These are phyloP conservation scores for Raphanus hybrid DNA, from an alignment of 441 rosid species.

Conservation along the genomic window DNA sequence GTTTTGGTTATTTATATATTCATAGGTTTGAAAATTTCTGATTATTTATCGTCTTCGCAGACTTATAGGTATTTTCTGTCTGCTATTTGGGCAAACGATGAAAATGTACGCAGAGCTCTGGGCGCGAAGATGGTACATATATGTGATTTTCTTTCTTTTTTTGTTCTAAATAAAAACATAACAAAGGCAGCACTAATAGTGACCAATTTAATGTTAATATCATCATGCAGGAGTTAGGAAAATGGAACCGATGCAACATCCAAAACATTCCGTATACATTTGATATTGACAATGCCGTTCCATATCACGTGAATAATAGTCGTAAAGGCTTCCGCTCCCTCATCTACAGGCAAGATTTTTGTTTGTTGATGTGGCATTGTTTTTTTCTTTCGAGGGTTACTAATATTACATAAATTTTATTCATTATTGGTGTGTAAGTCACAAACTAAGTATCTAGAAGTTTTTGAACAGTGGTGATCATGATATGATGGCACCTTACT, in stretches of 20 bases:
- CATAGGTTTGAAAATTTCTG: background rate
- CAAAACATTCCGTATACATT: constrained; percentile 44
- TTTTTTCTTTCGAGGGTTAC: no score
- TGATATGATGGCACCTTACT: constrained; percentile 55
- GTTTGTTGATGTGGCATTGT: background rate
- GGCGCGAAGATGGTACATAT: constrained; percentile 16
- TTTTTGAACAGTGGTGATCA: constrained; percentile 67
- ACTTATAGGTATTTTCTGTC: constrained; percentile 49
- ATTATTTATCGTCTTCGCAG: constrained; percentile 36
- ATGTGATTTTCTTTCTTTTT: no score
- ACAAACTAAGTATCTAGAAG: constrained; percentile 1
- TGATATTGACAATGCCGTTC: constrained; percentile 42
- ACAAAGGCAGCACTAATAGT: constrained; percentile 27
- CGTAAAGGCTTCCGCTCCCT: constrained; percentile 59
- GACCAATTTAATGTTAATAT: constrained; percentile 9
- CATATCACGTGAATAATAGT: constrained; percentile 53
- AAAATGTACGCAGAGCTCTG: constrained; percentile 62
- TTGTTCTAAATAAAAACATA: background rate
- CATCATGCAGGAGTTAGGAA: constrained; percentile 37
- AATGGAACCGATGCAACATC: constrained; percentile 63
- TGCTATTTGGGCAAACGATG: constrained; percentile 61
- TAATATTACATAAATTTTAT: background rate
- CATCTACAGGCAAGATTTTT: constrained; percentile 60
- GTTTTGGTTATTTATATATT: background rate
- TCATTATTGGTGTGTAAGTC: background rate